Conservation (phyloP, 202 grass and related monocot genomes). For the Saccharum hybrid region DNA sequence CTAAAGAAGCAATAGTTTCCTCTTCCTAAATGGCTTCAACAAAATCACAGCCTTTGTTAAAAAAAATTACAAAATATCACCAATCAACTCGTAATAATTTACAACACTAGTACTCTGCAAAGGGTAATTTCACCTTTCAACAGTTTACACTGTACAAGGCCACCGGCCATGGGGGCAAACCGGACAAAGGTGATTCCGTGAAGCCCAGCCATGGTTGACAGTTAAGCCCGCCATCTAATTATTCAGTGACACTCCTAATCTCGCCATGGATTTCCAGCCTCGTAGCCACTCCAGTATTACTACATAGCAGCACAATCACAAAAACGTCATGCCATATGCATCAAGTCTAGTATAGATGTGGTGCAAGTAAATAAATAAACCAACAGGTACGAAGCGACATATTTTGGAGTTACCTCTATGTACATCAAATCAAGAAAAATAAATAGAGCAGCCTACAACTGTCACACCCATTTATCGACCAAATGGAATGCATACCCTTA, state of each 20-base stretch:
- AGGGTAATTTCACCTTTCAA: slow-evolving; percentile 14
- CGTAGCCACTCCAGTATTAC: slow-evolving; percentile 22
- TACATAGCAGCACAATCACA: slow-evolving; percentile 45
- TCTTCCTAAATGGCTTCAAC: no score
- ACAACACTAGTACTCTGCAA: not conserved
- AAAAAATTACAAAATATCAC: not conserved
- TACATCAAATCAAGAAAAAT: not conserved
- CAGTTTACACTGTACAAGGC: not conserved
- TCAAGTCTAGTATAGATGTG: not conserved
- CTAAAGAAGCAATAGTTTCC: no score
- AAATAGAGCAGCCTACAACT: not conserved
- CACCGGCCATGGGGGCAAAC: not conserved
- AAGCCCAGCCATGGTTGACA: not conserved
- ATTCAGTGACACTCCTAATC: slow-evolving; percentile 24
- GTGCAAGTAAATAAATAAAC: not conserved
- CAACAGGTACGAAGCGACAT: not conserved
- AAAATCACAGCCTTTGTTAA: not conserved
- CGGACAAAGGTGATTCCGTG: not conserved
- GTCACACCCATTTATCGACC: no score
- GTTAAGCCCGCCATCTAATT: not conserved
- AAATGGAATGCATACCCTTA: no score
- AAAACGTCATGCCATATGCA: not conserved
- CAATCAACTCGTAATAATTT: slow-evolving; percentile 12
- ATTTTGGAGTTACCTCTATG: not conserved
- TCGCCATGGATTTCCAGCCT: slow-evolving; percentile 2